Evolutionary conservation across 1,284 basidiomycete genomes (phyloP).

Genomic region (Laetiporus sulphureus): DNA sequence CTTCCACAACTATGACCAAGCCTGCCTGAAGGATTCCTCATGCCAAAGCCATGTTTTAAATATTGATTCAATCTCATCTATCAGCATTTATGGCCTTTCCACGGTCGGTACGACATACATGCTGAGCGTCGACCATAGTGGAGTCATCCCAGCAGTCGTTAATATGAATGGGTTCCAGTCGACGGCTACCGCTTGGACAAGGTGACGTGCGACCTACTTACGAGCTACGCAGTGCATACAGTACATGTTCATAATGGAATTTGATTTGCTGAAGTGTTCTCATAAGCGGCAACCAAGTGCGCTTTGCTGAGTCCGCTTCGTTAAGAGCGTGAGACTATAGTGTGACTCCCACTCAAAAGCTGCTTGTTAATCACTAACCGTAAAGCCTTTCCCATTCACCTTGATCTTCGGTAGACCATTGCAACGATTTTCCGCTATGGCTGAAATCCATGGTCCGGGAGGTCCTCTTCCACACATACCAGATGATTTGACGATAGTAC

Average conservation of each 20-base stretch:
- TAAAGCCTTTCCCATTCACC: too few species aligned
- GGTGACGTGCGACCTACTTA: background rate
- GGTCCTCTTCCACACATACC: conserved; percentile 47
- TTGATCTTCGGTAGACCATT: too few species aligned
- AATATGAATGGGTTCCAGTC: conserved; percentile 58
- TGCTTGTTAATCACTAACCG: too few species aligned
- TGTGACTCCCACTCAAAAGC: too few species aligned
- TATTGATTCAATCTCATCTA: conserved; percentile 45
- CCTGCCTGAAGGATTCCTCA: conserved; percentile 37
- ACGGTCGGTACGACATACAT: conserved; percentile 57
- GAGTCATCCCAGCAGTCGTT: conserved; percentile 35
- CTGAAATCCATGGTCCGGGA: conserved; percentile 18
- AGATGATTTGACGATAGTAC: conserved; percentile 64
- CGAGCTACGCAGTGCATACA: too few species aligned
- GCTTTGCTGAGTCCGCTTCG: too few species aligned
- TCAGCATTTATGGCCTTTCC: conserved; percentile 53
- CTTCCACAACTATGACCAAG: conserved; percentile 33
- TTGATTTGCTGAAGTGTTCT: too few species aligned
- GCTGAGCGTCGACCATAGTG: conserved; percentile 44
- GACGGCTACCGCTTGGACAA: conserved; percentile 54
- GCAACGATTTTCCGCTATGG: too few species aligned
- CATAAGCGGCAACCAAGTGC: too few species aligned
- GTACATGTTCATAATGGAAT: too few species aligned
- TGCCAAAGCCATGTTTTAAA: conserved; percentile 60
- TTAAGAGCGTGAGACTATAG: too few species aligned